These are phyloP conservation scores for Raphanus sativus DNA, from an alignment of 345 rosid species.

Conservation along the genomic window DNA sequence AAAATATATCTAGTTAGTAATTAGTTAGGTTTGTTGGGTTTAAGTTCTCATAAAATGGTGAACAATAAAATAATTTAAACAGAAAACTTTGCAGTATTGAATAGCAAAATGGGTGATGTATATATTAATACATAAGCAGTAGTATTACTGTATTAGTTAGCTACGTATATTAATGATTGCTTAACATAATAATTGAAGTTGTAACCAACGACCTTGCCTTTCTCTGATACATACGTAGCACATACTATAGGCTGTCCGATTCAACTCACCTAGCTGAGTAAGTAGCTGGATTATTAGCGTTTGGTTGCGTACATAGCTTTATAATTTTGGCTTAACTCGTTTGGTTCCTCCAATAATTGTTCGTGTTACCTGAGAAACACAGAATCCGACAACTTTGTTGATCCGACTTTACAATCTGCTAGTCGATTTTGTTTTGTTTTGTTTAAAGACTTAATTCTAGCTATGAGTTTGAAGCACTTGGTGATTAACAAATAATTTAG, in stretches of 20 bases:
- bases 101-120: neutral
- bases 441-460: neutral
- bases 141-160: neutral
- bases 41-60: neutral
- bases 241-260: neutral
- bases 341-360: neutral
- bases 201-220: neutral
- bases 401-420: neutral
- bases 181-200: neutral
- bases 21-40: neutral
- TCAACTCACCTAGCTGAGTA: neutral
- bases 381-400: neutral
- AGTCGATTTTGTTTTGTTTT: neutral
- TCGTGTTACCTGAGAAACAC: neutral
- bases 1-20: too few species aligned
- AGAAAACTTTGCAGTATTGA: neutral
- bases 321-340: neutral
- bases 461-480: neutral
- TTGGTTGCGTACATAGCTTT: neutral
- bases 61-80: neutral
- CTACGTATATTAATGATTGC: neutral
- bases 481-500: neutral
- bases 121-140: neutral
- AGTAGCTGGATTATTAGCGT: neutral
- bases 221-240: neutral